Evolutionary conservation across 805 yeast genomes (phyloP).

Genomic region (Pichia gijzeniarum): DNA sequence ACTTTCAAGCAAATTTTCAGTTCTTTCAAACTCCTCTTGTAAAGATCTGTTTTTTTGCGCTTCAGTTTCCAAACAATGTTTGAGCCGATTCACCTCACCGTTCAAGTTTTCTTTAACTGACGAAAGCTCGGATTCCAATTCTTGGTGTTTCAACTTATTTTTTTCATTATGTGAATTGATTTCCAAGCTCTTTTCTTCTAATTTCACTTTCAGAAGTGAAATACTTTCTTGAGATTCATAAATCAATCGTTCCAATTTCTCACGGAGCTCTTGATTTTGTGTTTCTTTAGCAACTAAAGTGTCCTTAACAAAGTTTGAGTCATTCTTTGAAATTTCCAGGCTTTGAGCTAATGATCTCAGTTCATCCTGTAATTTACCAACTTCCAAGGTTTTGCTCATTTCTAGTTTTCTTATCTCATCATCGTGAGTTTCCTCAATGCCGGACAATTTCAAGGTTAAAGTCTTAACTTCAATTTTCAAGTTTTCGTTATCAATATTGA

Average conservation of each 20-base stretch:
- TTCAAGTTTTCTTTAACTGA: neutral
- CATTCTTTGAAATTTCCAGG: neutral
- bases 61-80: neutral
- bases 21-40: neutral
- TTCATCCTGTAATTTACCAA: constrained; percentile 2
- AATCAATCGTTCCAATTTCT: neutral
- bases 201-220: neutral
- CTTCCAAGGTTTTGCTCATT: neutral
- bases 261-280: neutral
- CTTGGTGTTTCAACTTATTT: neutral
- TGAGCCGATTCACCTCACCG: neutral
- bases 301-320: neutral
- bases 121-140: neutral
- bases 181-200: neutral
- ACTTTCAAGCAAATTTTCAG: too few species aligned
- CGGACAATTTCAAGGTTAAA: constrained; percentile 4
- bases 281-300: neutral
- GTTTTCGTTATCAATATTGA: neutral
- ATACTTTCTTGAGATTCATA: too few species aligned
- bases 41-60: neutral
- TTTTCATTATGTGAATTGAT: neutral
- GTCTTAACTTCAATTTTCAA: constrained; percentile 10
- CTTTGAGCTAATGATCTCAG: neutral
- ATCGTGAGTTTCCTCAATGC: neutral
- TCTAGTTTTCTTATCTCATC: neutral